Conservation (phyloP, 116 monocot genomes). For the Papilionanthe hybrid region DNA sequence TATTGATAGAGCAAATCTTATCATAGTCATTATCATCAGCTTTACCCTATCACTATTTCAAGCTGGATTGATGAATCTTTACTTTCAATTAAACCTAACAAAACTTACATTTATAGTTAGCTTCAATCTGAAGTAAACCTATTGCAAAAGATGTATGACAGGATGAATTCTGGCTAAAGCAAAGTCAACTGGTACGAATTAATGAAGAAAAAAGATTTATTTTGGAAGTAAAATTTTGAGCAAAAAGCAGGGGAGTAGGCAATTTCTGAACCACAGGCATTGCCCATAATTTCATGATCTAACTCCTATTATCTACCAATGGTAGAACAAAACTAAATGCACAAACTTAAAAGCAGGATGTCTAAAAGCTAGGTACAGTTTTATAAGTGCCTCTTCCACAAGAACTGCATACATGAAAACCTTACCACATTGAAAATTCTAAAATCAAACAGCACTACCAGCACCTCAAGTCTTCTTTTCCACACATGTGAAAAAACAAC, state of each 20-base stretch:
- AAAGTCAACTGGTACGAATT: not conserved
- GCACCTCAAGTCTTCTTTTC: no score
- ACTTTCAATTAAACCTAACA: no score
- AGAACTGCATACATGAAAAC: no score
- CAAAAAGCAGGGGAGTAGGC: no score
- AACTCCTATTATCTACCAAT: not conserved
- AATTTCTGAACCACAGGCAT: no score
- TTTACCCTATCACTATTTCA: not conserved
- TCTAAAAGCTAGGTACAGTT: no score
- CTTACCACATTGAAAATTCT: no score
- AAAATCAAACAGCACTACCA: no score
- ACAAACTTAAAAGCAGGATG: no score
- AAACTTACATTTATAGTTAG: not conserved
- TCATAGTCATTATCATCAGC: not conserved
- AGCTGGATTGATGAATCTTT: not conserved
- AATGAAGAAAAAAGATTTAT: not conserved
- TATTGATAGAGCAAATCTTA: not conserved
- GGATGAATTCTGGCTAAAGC: not conserved
- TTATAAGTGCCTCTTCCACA: no score
- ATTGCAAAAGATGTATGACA: not conserved
- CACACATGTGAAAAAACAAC: not conserved
- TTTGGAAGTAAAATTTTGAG: not conserved
- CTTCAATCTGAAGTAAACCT: not conserved
- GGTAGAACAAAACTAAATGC: not conserved
- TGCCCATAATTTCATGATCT: not conserved